Evolutionary conservation across 768 basidiomycete genomes (phyloP), one percentile per base, ranked within the genome.

Genomic region (Infundibulicybe gibba): DNA sequence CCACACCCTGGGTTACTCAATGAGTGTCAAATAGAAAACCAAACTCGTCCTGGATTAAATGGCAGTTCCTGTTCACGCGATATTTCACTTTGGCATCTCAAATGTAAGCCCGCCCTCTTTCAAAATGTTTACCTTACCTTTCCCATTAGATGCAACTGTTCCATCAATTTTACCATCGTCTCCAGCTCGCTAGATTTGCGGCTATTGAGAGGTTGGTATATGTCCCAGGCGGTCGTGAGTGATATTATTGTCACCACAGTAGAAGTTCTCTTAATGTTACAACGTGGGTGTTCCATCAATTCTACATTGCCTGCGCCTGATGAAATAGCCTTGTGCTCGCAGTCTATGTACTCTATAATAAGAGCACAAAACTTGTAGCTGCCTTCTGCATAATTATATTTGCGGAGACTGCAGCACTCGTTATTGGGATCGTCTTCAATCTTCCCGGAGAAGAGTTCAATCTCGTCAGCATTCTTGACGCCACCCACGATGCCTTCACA

Each of bases 281-380:
- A 60, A 48, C 60, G 62, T 64, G 21, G 45, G 58, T 32, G 9
- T 6, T 21, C 13, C 19, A 8, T 16, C n/a, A 42, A 9, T 35
- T 14, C 6, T 30, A 21, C 11, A 38, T 42, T 30, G 16, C 37
- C 32, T 10, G 17, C 21, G n/a, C 14, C 2, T 31, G 8, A 25
- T 25, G 25, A 33, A 31, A 13, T n/a, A n/a, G 13, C 15, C 46
- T 4, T 17, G 14, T 13, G 3, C 17, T 6, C 14, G 10, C 51
- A 67, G 67, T 68, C 6, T 65, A 59, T 49, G 67, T 64, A 2
- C 44, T 68, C 19, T 74, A 71, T 44, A 62, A 66, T 48, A 63
- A 59, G 21, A 64, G 52, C 43, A 41, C 49, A 6, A 56, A 33
- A 45, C 47, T 71, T n/a, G 59, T 45, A 12, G 11, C 52, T 17